Evolutionary conservation across 805 yeast genomes (phyloP).

Genomic region (Blastobotrys americana): DNA sequence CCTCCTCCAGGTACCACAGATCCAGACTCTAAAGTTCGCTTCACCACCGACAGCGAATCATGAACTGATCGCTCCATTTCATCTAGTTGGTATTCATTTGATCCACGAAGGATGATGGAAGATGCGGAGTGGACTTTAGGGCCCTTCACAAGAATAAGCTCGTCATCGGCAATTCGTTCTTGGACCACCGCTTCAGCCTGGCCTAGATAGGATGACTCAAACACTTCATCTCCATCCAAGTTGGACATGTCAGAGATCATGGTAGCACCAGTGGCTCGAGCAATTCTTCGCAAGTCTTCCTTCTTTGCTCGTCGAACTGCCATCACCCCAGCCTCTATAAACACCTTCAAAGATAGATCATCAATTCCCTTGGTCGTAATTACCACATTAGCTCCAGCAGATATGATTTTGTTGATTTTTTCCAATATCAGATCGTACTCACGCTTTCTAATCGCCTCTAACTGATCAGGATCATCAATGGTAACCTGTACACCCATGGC

Average conservation of each 20-base stretch:
- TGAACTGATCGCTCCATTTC: constrained; percentile 98
- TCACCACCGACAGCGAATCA: constrained; percentile 89
- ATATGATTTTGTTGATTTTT: constrained; percentile 70
- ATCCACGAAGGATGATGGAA: constrained; percentile 88
- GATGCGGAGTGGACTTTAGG: constrained; percentile 86
- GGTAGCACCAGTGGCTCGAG: constrained; percentile 97
- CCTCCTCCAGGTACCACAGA: constrained; percentile 98
- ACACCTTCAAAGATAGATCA: constrained; percentile 83
- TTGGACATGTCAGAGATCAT: constrained; percentile 80
- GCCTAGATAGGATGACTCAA: constrained; percentile 79
- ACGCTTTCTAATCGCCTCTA: constrained; percentile 84
- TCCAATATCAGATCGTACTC: constrained; percentile 82
- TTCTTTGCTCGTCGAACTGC: constrained; percentile 96
- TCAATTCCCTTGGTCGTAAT: constrained; percentile 93
- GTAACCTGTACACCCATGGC: constrained; percentile 97
- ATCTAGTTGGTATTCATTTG: constrained; percentile 87
- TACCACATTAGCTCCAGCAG: constrained; percentile 88
- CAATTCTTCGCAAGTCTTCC: constrained; percentile 93
- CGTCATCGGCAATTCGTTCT: constrained; percentile 89
- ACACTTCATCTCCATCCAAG: constrained; percentile 92
- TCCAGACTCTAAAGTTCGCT: constrained; percentile 92
- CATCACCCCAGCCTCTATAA: constrained; percentile 86
- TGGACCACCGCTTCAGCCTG: constrained; percentile 86
- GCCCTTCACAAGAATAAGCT: constrained; percentile 86
- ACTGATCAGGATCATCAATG: constrained; percentile 94